phyloP scores from a whole-genome alignment of 2,329 filamentous ascomycete species.

The Fusarium anthophilum region DNA sequence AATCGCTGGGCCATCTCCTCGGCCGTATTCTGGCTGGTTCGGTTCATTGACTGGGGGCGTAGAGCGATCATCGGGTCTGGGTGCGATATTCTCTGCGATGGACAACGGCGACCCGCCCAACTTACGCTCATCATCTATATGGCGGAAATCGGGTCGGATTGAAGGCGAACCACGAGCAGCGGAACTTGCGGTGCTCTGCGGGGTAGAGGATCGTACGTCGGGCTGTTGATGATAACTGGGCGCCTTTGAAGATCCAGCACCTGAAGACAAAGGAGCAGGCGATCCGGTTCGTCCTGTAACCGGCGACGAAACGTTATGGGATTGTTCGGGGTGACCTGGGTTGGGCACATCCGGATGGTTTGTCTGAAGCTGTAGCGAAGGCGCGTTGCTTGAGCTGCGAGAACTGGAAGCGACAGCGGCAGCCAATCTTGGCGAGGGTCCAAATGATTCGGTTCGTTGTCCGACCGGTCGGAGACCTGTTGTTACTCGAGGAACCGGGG shows the following conservation, averaged over 20 bases:
- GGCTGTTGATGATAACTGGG: slow-evolving; percentile 31
- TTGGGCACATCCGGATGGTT: slow-evolving; percentile 15
- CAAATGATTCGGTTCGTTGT: slow-evolving; percentile 44
- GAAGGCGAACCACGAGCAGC: slow-evolving; percentile 66
- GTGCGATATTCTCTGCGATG: slow-evolving; percentile 62
- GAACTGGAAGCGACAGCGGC: slow-evolving; percentile 39
- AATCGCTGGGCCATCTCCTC: slow-evolving; percentile 1
- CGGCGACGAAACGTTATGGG: slow-evolving; percentile 23
- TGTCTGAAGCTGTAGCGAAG: slow-evolving; percentile 43
- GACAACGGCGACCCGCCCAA: slow-evolving; percentile 67
- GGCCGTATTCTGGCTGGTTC: background rate
- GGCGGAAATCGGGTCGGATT: slow-evolving; percentile 78
- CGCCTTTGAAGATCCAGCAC: slow-evolving; percentile 22
- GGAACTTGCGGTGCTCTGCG: slow-evolving; percentile 36
- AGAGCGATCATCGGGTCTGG: slow-evolving; percentile 48
- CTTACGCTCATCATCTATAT: slow-evolving; percentile 69
- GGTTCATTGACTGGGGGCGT: slow-evolving; percentile 19
- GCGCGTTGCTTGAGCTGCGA: slow-evolving; percentile 38
- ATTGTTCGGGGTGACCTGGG: slow-evolving; percentile 12
- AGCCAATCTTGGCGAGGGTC: slow-evolving; percentile 38
- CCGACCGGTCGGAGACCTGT: slow-evolving; percentile 43
- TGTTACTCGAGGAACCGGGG: slow-evolving; percentile 42
- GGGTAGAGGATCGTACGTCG: slow-evolving; percentile 39
- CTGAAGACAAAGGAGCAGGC: slow-evolving; percentile 28
- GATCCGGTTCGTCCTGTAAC: slow-evolving; percentile 28